phyloP scores from a whole-genome alignment of 202 grass and related monocot species.

The Zoysia matrella region DNA sequence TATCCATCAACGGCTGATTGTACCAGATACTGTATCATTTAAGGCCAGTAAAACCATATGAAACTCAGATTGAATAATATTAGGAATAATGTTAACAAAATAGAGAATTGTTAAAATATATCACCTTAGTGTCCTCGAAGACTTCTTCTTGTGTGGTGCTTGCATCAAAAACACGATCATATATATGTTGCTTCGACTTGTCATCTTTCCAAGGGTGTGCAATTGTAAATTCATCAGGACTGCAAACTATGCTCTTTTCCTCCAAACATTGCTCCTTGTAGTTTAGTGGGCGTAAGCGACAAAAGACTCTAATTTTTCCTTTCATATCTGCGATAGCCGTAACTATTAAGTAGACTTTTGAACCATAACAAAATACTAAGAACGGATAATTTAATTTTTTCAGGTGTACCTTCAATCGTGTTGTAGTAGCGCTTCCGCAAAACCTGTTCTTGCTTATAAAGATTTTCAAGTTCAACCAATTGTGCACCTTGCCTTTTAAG shows the following conservation, averaged over 20 bases:
- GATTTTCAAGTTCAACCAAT: constrained; percentile 81
- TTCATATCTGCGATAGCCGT: constrained; percentile 76
- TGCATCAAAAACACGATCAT: constrained; percentile 92
- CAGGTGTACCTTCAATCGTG: constrained; percentile 86
- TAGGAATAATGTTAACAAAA: not conserved
- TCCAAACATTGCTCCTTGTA: constrained; percentile 71
- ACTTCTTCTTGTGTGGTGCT: constrained; percentile 81
- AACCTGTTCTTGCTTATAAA: constrained; percentile 97
- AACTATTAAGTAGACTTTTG: not conserved
- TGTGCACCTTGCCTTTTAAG: constrained; percentile 94
- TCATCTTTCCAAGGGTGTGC: constrained; percentile 99
- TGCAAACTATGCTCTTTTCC: constrained; percentile 76
- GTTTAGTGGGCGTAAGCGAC: constrained; percentile 80
- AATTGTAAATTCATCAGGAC: constrained; percentile 92
- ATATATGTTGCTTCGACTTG: constrained; percentile 94
- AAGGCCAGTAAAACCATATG: constrained; percentile 24
- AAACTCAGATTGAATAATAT: constrained; percentile 24
- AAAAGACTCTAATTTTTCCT: constrained; percentile 97
- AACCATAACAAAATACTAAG: not conserved
- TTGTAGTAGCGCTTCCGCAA: constrained; percentile 94
- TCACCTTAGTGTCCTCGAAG: constrained; percentile 96
- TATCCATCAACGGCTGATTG: constrained; percentile 99
- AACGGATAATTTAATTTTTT: not conserved
- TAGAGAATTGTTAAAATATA: constrained; percentile 33
- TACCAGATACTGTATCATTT: constrained; percentile 84